A percentile compares a stretch with the other conserved stretches of the same genome.
Conservation (phyloP, 176 grass and related monocot species). For the Puccinellia tenuiflora region DNA sequence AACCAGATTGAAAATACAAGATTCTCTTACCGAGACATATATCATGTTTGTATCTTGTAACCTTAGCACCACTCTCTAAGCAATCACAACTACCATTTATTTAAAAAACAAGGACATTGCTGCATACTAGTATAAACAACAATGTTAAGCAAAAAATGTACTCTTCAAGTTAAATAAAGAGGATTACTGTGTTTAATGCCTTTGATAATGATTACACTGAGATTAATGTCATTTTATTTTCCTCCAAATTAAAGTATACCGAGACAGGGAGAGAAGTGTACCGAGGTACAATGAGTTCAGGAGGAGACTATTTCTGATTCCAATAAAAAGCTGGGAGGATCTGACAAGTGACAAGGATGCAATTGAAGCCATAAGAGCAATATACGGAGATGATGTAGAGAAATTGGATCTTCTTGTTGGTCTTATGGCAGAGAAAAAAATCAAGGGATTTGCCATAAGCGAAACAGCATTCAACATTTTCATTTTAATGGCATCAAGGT, state of each 20-base stretch:
- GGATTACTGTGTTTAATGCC: constrained; percentile 4
- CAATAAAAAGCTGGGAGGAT: constrained; percentile 49
- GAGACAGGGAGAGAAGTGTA: constrained; percentile 49
- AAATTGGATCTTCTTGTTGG: constrained; percentile 64
- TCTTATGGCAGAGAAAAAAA: constrained; percentile 66
- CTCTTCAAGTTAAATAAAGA: constrained; percentile 21
- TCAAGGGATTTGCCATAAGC: constrained; percentile 63
- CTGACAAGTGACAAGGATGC: constrained; percentile 48
- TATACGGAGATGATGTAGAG: constrained; percentile 58
- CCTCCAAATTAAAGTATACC: constrained; percentile 35
- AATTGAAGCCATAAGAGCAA: constrained; percentile 25
- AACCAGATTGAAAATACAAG: constrained; percentile 13
- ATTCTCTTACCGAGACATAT: not conserved
- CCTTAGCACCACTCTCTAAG: not conserved
- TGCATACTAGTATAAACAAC: constrained; percentile 22
- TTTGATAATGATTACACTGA: constrained; percentile 11
- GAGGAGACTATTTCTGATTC: too few relatives aligned
- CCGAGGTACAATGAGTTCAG: constrained; percentile 57
- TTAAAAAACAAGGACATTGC: constrained; percentile 3
- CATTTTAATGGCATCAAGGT: constrained; percentile 59
- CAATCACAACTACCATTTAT: constrained; percentile 2
- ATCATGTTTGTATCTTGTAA: constrained; percentile 1
- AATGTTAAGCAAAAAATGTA: constrained; percentile 13
- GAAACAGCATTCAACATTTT: constrained; percentile 65
- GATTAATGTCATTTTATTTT: constrained; percentile 16